Base-by-base conservation (phyloP, 257 asterid genomes). In the Solanum infundibuliforme region DNA sequence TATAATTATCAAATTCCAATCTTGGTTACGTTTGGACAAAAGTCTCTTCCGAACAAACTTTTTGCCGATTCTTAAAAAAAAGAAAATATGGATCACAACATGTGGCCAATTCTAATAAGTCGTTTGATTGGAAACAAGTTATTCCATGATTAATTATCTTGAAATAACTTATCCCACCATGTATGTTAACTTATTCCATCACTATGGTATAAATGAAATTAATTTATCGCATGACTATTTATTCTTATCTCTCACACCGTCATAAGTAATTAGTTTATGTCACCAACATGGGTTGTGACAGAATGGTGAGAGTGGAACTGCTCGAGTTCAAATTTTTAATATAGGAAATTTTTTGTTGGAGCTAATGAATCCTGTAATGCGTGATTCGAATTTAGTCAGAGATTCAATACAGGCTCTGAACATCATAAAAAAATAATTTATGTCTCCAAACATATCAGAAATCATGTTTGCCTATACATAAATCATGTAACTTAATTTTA, bases 361-460 rank as follows among this genome's bases (percentile, higher is more conserved):
- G 4, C 4, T 18, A 18, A 55, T 18, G 1, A 18, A 16, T 0
- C 60, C 3, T 55, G 1, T 1, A 55, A 2, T 1, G 10, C 1
- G 4, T 18, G 11, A 6, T 6, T 55, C 1, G 0, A 2, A 55
- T 2, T 6, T 18, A 52, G 0, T 52, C 1, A 2, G 1, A 18
- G 2, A 6, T 0, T 18, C 4, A 7, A 55, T 55, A 20, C 11
- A 0, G 0, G 0, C 0, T 55, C 1, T 0, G 2, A 55, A 18
- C 11, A 55, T 55, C 9, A 55, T 2, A 20, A 55, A 6, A 0
- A 13, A 29, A 6, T 27, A 69, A 69, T 69, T 29, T 69, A 29
- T 3, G 12, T 66, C 35, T 25, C 2, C 18, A 12, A 25, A 25
- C 34, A 25, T 66, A 11, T 5, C 20, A 25, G 31, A 65, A 2